A percentile compares a stretch with the other conserved stretches of the same genome.
Evolutionary conservation across 2,329 filamentous ascomycete genomes (phyloP).

Genomic region (Phialophora expanda): DNA sequence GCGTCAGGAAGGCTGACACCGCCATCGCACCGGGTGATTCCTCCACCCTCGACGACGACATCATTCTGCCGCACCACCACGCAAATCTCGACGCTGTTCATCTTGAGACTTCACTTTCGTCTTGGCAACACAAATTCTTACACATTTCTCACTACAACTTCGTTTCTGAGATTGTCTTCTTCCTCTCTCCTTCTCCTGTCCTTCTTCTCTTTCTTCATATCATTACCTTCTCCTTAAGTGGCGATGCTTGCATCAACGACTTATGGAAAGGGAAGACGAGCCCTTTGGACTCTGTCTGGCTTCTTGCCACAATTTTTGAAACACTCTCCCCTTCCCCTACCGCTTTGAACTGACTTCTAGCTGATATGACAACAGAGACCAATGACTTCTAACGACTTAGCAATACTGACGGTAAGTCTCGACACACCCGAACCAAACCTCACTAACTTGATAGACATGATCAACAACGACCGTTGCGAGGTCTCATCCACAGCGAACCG

Average conservation of each 20-base stretch:
- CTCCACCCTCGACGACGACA: not conserved
- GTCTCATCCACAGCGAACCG: not conserved
- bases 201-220: slow-evolving; percentile 3
- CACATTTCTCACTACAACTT: not conserved
- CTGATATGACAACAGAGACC: not conserved
- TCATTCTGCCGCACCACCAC: slow-evolving; percentile 6
- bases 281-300: not conserved
- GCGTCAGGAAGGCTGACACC: not conserved
- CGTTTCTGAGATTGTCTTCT: not conserved
- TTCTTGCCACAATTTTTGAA: not conserved
- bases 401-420: not conserved
- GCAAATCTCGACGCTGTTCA: not conserved
- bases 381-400: not conserved
- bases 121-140: not conserved
- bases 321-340: not conserved
- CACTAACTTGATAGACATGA: not conserved
- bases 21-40: not conserved
- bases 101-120: not conserved
- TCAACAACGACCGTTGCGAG: not conserved
- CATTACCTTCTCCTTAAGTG: slow-evolving; percentile 6
- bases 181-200: not conserved
- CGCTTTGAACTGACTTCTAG: not conserved
- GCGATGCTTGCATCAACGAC: slow-evolving; percentile 1
- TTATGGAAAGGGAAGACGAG: slow-evolving; percentile 3
- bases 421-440: not conserved